Evolutionary conservation across 176 grass and related monocot species (phyloP), one percentile per base, ranked within the genome.

Genomic region (Carex parvula): DNA sequence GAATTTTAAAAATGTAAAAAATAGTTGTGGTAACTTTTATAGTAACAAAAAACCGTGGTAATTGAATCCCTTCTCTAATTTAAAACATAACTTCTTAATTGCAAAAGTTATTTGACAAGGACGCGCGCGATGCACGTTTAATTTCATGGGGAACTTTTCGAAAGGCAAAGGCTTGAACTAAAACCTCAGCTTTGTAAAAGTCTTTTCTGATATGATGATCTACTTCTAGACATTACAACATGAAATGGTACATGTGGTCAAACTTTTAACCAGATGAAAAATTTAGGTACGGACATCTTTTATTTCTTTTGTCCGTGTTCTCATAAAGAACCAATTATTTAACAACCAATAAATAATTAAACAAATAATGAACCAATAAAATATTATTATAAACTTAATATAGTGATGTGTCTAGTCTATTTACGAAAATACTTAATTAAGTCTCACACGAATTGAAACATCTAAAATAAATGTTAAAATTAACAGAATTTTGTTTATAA

Each of bases 161-260:
- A 82, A 67, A 82, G 80, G 61, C 13, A n/a, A 50, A 82, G 14
- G 60, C 58, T 82, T 67, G 62, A 64, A 82, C 67, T 82, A 4
- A 20, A 82, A 50, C 67, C 20, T 67, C 32, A 50, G 42, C 18
- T 81, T 64, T 81, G 64, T 74, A 50, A 63, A 63, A 82, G 24
- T 42, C 53, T 54, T 5, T 81, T 59, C 39, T 48, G 17, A 81
- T 81, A 64, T 61, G 18, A 60, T 81, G 58, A 50, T 77, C 6
- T 52, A 56, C 32, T 77, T 56, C 13, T 77, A 77, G 72, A 77
- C 44, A 22, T 56, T 50, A 77, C 72, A 77, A 77, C 72, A 56
- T 77, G 72, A 77, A 77, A 30, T 77, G 72, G 11, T 56, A 13
- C 22, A 12, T 77, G 46, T 10, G 50, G 72, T 77, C 48, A 77